Percentiles rank a stretch among this genome's conserved stretches.
phyloP scores from a whole-genome alignment of 768 basidiomycete genomes.

The Trametopsis cervina region DNA sequence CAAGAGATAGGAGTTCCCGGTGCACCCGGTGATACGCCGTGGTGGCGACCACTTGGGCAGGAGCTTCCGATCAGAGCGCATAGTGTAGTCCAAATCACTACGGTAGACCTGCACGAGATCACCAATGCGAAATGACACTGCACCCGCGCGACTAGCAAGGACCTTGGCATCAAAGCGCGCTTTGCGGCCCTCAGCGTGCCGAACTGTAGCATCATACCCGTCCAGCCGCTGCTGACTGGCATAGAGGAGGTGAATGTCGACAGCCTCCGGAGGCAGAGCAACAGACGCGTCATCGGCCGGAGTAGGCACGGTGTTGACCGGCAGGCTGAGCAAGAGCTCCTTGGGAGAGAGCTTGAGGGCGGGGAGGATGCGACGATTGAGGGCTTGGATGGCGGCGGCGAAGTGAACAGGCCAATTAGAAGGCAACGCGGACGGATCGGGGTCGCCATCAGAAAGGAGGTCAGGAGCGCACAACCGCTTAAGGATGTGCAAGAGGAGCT shows the following conservation, averaged over 20 bases:
- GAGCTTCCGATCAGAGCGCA: no score
- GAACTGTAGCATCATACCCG: background rate
- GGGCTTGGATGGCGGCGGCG: conserved; percentile 17
- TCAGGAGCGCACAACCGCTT: conserved; percentile 28
- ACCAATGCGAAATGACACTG: no score
- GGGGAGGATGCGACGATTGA: conserved; percentile 19
- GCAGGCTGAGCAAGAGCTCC: conserved; percentile 26
- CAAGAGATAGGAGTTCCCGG: no score
- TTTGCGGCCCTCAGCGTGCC: background rate
- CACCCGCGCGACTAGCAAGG: no score
- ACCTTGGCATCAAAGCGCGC: conserved; percentile 22
- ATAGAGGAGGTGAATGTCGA: conserved; percentile 22
- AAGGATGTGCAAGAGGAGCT: conserved; percentile 22
- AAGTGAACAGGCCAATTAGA: conserved; percentile 29
- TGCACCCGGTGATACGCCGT: no score
- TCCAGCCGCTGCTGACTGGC: conserved; percentile 7
- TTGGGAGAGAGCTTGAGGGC: conserved; percentile 21
- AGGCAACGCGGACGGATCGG: conserved; percentile 14
- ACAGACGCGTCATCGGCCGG: background rate
- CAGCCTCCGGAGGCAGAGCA: conserved; percentile 2
- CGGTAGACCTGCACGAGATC: no score
- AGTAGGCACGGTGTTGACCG: conserved; percentile 21
- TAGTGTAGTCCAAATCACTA: no score
- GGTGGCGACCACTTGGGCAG: no score
- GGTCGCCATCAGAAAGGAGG: conserved; percentile 23